phyloP scores from a whole-genome alignment of 148 eudicot species.

The Polygonum maritimum region DNA sequence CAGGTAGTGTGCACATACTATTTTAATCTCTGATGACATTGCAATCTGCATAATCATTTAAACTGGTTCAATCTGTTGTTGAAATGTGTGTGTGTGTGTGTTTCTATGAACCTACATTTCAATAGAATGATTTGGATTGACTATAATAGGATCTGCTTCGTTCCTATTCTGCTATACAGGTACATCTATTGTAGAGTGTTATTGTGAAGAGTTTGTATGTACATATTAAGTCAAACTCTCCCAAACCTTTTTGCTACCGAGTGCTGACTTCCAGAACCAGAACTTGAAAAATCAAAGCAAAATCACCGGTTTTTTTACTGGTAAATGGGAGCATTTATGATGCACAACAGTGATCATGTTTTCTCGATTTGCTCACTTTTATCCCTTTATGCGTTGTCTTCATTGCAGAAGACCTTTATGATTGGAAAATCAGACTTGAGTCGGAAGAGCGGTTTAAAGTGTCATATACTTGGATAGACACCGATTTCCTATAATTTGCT shows the following conservation, averaged over 20 bases:
- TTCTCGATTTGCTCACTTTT: slow-evolving; percentile 70
- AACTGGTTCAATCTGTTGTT: too few relatives aligned
- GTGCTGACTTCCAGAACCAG: background rate
- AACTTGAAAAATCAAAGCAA: background rate
- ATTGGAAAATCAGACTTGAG: slow-evolving; percentile 71
- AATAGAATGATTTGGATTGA: too few relatives aligned
- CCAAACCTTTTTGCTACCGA: background rate
- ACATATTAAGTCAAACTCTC: background rate
- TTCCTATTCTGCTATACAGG: too few relatives aligned
- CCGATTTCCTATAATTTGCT: background rate
- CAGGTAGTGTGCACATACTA: too few relatives aligned
- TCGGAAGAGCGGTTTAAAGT: slow-evolving; percentile 58
- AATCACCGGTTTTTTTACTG: too few relatives aligned
- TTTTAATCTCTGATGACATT: too few relatives aligned
- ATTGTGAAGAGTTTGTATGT: too few relatives aligned
- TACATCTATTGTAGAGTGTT: too few relatives aligned
- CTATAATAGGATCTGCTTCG: too few relatives aligned
- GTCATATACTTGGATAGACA: background rate
- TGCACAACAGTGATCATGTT: background rate
- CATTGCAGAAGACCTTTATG: slow-evolving; percentile 52
- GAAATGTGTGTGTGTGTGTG: too few relatives aligned
- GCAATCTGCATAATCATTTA: too few relatives aligned
- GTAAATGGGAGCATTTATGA: background rate
- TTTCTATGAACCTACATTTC: too few relatives aligned
- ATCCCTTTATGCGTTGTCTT: slow-evolving; percentile 53